These are phyloP conservation scores for Cnidoscolus chayamansa DNA, from an alignment of 441 rosid genomes.

Conservation along the genomic window DNA sequence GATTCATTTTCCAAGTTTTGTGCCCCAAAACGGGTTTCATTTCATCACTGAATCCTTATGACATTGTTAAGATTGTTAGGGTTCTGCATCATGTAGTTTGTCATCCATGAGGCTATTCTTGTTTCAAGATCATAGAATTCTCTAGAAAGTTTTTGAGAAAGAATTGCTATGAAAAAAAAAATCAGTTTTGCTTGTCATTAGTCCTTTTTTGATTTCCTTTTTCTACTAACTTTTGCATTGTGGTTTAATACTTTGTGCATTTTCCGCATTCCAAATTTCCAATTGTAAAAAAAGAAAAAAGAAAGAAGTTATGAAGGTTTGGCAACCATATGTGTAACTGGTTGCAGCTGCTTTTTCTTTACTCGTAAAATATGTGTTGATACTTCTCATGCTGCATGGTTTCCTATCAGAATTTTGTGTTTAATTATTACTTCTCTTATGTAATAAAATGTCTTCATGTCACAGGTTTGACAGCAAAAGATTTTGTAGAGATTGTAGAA, in stretches of 20 bases:
- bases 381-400: slow-evolving; percentile 18
- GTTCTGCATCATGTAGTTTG: not conserved
- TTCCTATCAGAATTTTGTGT: slow-evolving; percentile 6
- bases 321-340: not conserved
- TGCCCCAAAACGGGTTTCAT: not conserved
- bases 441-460: slow-evolving; percentile 25
- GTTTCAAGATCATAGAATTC: not conserved
- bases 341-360: not conserved
- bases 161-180: not conserved
- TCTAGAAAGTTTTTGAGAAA: not conserved
- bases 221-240: not conserved
- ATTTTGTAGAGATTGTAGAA: slow-evolving; percentile 96
- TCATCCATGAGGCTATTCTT: not conserved
- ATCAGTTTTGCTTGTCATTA: not conserved
- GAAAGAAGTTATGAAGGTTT: not conserved
- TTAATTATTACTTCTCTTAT: not conserved
- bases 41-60: not conserved
- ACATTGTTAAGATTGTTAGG: not conserved
- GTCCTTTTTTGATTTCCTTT: not conserved
- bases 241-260: not conserved
- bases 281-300: not conserved
- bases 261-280: too few species aligned
- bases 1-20: not conserved
- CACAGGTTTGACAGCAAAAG: slow-evolving; percentile 96
- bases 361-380: not conserved